Conservation (phyloP, 176 grass and related monocot species). For the Triticum monococcum region DNA sequence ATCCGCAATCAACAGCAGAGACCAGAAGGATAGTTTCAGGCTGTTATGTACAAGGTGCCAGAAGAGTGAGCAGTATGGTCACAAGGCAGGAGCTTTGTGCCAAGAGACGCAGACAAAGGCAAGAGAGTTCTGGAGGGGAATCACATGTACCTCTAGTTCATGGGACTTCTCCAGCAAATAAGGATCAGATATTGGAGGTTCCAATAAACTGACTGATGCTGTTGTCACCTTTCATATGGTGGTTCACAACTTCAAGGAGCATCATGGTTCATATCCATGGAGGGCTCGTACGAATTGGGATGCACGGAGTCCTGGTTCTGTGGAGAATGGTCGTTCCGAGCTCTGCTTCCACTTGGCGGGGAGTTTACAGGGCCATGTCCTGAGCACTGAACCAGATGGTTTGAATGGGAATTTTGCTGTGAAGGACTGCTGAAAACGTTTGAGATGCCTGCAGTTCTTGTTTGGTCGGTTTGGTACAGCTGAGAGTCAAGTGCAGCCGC, state of each 20-base stretch:
- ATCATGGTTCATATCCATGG: conserved; percentile 51
- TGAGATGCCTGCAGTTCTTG: conserved; percentile 19
- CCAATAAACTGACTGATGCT: background rate
- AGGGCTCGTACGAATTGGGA: conserved; percentile 6
- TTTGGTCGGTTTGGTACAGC: conserved; percentile 35
- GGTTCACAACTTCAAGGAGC: conserved; percentile 8
- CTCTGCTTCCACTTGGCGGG: background rate
- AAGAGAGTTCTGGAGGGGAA: conserved; percentile 1
- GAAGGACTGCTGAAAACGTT: conserved; percentile 37
- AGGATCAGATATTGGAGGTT: background rate
- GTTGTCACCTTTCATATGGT: conserved; percentile 23
- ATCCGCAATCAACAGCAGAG: background rate
- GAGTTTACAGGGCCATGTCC: conserved; percentile 8
- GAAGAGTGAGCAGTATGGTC: background rate
- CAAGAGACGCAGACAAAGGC: background rate
- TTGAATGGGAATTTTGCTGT: conserved; percentile 7
- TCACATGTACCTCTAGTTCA: background rate
- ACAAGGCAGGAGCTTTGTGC: background rate
- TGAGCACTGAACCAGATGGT: conserved; percentile 23
- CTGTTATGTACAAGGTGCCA: conserved; percentile 8
- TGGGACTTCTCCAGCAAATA: conserved; percentile 15
- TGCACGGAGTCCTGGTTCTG: conserved; percentile 5
- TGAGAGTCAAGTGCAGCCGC: conserved; percentile 24
- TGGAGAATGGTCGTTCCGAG: conserved; percentile 10
- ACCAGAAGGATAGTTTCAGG: background rate